A percentile compares a stretch with the other conserved stretches of the same genome.
phyloP scores from a whole-genome alignment of 257 asterid genomes.

The Parsonsia alboflavescens region DNA sequence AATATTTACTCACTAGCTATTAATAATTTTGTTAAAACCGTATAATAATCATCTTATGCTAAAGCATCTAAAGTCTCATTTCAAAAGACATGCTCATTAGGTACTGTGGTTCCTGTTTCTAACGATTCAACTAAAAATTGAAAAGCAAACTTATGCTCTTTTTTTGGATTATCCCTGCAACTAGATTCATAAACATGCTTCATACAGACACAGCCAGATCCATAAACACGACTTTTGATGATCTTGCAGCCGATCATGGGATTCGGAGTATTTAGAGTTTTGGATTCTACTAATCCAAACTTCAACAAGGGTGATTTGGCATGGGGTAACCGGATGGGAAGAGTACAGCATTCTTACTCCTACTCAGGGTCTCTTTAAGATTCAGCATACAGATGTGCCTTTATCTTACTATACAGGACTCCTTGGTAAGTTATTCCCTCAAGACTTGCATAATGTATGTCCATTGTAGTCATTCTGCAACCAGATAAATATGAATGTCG shows the following conservation, averaged over 20 bases:
- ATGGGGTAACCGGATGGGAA: slow-evolving; percentile 63
- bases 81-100: neutral
- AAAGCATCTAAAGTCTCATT: neutral
- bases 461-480: too few relatives aligned
- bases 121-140: neutral
- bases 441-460: too few relatives aligned
- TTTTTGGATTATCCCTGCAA: neutral
- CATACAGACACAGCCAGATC: neutral
- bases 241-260: slow-evolving; percentile 37
- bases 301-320: slow-evolving; percentile 50
- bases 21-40: neutral
- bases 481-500: too few relatives aligned
- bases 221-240: neutral
- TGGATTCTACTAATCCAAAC: slow-evolving; percentile 49
- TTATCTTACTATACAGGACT: slow-evolving; percentile 43
- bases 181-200: neutral
- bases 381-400: slow-evolving; percentile 33
- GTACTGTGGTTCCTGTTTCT: neutral
- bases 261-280: slow-evolving; percentile 40
- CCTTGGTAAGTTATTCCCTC: slow-evolving; percentile 30
- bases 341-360: slow-evolving; percentile 39
- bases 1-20: neutral
- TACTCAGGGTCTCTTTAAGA: slow-evolving; percentile 27
- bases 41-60: neutral
- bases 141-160: neutral